Evolutionary conservation across 371 early-diverging fungal genomes (phyloP), one percentile per base, ranked within the genome.

Genomic region (Mucor racemosus): DNA sequence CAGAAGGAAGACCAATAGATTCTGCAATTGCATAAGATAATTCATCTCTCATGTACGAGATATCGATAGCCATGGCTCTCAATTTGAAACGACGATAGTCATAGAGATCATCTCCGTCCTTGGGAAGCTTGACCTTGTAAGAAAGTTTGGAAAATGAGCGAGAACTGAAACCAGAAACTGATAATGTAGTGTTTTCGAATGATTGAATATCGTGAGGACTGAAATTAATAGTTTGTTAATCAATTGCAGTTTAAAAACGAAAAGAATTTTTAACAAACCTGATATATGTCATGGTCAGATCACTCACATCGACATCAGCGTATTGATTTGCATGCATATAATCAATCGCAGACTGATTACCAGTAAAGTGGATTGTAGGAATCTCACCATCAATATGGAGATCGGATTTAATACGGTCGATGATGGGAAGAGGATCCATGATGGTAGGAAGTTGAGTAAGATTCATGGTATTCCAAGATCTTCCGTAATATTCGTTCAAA

Each of bases 31-130:
- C 81, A 35, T 84, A 76, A 33, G 77, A 77, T 17, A 86, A 13
- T 58, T 80, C 79, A 35, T 86, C 86, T 34, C 84, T 73, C 55
- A 86, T 78, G 62, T 77, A 82, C 3, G 84, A 77, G 0, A 80
- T 71, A 42, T 86, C 86, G 1, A 78, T 72, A 19, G 57, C 64
- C 42, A 72, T 68, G 1, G 81, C 58, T 21, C 78, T 69, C n/a
- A 78, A 39, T 36, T 80, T 80, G 39, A 80, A 60, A 34, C 64
- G 66, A 19, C 72, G 71, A 35, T 76, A 77, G 0, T 69, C 72
- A 39, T 67, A 74, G 8, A 79, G 68, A 15, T 60, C 57, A 8
- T 65, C 56, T 3, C 72, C 62, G 4, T 31, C 11, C 26, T 80
- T 76, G 14, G 59, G 34, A 26, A 77, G 33, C 33, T 75, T 68